phyloP scores from a whole-genome alignment of 371 early-diverging fungal species.

The Syncephalis plumigaleata region DNA sequence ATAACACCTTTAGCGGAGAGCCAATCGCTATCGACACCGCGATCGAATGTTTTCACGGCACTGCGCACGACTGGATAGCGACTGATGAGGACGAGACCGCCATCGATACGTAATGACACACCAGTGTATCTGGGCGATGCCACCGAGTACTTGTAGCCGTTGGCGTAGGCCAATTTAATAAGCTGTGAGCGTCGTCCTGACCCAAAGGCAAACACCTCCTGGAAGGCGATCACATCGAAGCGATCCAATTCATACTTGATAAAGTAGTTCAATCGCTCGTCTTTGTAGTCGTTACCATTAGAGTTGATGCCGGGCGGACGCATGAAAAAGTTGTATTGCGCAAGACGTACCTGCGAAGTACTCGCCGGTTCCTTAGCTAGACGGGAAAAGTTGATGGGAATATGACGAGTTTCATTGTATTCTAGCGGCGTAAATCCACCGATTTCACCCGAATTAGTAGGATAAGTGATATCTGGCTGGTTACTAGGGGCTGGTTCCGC shows the following conservation, averaged over 20 bases:
- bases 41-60: constrained; percentile 33
- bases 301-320: constrained; percentile 68
- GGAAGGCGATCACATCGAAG: constrained; percentile 64
- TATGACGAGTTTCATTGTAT: too few species aligned
- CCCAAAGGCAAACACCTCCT: constrained; percentile 70
- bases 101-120: constrained; percentile 51
- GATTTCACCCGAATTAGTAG: too few species aligned
- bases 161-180: constrained; percentile 31
- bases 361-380: too few species aligned
- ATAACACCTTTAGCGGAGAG: constrained; percentile 57
- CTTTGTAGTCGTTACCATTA: constrained; percentile 56
- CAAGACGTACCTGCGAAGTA: too few species aligned
- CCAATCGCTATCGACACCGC: constrained; percentile 53
- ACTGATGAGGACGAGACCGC: constrained; percentile 58
- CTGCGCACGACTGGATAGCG: constrained; percentile 41
- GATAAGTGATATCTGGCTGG: too few species aligned
- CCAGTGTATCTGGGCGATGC: constrained; percentile 27
- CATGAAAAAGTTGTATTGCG: constrained; percentile 53
- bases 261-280: constrained; percentile 45
- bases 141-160: constrained; percentile 41
- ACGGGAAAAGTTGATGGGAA: too few species aligned
- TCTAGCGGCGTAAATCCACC: too few species aligned
- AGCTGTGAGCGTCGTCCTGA: constrained; percentile 30
- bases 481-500: too few species aligned
- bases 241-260: constrained; percentile 30